A percentile compares a stretch with the other conserved stretches of the same genome.
Evolutionary conservation across 2,329 filamentous ascomycete genomes (phyloP).

Genomic region (Xylariaceae sp.): DNA sequence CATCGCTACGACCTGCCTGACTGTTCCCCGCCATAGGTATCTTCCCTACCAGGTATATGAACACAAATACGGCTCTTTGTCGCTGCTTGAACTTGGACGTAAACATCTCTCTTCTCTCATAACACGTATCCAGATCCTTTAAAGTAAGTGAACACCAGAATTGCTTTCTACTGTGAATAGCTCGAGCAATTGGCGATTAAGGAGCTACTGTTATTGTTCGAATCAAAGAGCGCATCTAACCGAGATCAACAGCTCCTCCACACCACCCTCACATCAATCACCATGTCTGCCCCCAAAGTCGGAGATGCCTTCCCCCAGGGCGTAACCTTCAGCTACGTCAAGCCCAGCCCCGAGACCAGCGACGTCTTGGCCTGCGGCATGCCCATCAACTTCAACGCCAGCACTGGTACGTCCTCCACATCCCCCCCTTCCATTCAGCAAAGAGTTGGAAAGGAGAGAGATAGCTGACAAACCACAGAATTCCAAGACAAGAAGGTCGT

Average conservation of each 20-base stretch:
- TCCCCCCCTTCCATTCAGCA: background rate
- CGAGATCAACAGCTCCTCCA: background rate
- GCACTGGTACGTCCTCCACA: constrained; percentile 50
- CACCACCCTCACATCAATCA: constrained; percentile 17
- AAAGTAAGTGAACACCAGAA: background rate
- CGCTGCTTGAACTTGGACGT: too few species aligned
- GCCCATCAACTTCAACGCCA: constrained; percentile 72
- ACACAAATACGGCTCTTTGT: too few species aligned
- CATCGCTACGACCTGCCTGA: too few species aligned
- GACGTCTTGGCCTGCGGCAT: constrained; percentile 72
- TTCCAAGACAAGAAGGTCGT: constrained; percentile 53
- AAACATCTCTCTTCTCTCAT: background rate
- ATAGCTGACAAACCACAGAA: constrained; percentile 34
- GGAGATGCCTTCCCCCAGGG: constrained; percentile 79
- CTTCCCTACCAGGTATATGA: too few species aligned
- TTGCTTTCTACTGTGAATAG: background rate
- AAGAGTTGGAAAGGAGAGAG: background rate
- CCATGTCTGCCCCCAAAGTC: constrained; percentile 63
- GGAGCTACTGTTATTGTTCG: background rate
- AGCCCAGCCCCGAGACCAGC: constrained; percentile 63
- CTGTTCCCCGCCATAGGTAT: too few species aligned
- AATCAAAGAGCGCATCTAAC: background rate
- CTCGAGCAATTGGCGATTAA: background rate
- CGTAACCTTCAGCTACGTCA: constrained; percentile 79
- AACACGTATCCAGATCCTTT: background rate